phyloP scores from a whole-genome alignment of 2,329 filamentous ascomycete species.

The Aspergillus flavus region DNA sequence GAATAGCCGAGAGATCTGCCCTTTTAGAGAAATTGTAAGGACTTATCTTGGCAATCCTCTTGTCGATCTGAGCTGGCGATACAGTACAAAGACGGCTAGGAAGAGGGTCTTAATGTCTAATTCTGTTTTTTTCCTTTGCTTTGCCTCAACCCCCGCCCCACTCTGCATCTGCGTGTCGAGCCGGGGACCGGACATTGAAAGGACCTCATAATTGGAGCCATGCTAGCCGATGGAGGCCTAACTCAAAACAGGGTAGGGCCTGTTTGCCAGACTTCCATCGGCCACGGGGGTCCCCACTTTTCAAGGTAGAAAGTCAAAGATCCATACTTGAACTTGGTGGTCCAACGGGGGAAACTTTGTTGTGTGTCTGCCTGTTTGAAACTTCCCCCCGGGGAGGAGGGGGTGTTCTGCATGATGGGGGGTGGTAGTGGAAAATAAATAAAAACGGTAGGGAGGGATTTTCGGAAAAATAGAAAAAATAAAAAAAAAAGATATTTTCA shows the following conservation, averaged over 20 bases:
- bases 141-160: not conserved
- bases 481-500: not conserved
- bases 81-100: not conserved
- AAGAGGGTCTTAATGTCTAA: not conserved
- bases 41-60: conserved; percentile 17
- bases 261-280: conserved; percentile 10
- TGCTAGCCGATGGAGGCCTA: conserved; percentile 9
- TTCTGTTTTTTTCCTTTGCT: not conserved
- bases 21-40: conserved; percentile 18
- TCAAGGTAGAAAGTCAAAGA: conserved; percentile 6
- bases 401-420: not conserved
- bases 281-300: conserved; percentile 10
- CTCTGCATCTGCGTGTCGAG: conserved; percentile 2
- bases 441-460: not conserved
- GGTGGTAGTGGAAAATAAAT: not conserved
- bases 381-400: not conserved
- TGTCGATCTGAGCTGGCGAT: conserved; percentile 16
- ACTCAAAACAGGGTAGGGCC: conserved; percentile 9
- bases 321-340: conserved; percentile 1
- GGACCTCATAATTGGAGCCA: conserved; percentile 8
- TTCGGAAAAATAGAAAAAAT: not conserved
- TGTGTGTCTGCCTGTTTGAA: conserved; percentile 8
- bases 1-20: conserved; percentile 11
- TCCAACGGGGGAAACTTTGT: conserved; percentile 5
- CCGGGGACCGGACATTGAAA: conserved; percentile 8